Evolutionary conservation across 495 filamentous ascomycete genomes (phyloP), one percentile per base, ranked within the genome.

Genomic region (Astrocystis sublimbata): DNA sequence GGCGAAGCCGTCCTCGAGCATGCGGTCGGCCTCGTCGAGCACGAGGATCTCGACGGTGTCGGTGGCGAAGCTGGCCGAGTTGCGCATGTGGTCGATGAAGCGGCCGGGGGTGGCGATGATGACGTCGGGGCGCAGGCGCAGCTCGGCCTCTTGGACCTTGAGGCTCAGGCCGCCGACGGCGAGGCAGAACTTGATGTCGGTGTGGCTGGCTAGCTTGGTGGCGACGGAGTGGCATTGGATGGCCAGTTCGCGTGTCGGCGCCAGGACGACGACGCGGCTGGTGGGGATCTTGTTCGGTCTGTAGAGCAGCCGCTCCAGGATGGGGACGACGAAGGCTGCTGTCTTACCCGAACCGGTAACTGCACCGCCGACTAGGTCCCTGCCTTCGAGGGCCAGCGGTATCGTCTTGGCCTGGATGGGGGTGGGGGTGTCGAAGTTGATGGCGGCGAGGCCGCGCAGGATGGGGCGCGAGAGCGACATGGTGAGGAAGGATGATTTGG

Each of bases 61-160:
- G 8, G 96, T 87, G 0, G 90, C 88, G 66, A 99, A 98, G 70
- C 89, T 91, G 21, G 89, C 81, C 5, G 92, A 96, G 79, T 99
- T 99, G 47, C 94, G 89, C 93, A 98, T 98, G 73, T 98, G 94
- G 71, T 98, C 94, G 71, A 99, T 99, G 77, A 99, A 98, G 71
- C 94, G 91, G 76, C 94, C 94, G 1, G 94, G 94, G 0, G 94
- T 99, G 30, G 93, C 94, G 71, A 99, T 97, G 65, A 99, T 90
- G 38, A 98, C 91, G 75, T 99, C 94, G 0, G 94, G 94, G 17
- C 93, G 82, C 62, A 88, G 87, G 65, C 93, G 89, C 36, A 99
- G 81, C 62, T 96, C 87, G 24, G 88, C 88, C 76, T 98, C 94
- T 73, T 98, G 96, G 56, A 94, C 91, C 49, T 96, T 92, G 5